These are phyloP conservation scores for Hyphodiscus hymeniophilus DNA, from an alignment of 495 filamentous ascomycete genomes.

Conservation along the genomic window DNA sequence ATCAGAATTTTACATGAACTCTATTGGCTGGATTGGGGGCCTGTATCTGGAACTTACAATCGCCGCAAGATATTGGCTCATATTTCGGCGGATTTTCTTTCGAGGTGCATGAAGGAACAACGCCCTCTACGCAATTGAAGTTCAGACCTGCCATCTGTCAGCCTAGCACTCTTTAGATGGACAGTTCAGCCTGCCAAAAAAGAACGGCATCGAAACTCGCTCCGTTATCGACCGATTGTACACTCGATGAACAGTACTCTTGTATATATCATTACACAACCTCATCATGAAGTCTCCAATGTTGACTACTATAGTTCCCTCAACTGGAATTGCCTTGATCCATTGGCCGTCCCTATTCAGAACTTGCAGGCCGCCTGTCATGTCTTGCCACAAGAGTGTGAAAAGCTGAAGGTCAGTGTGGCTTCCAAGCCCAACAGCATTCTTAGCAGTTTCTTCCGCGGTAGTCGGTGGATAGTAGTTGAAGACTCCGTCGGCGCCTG, in stretches of 20 bases:
- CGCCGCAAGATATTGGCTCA: constrained; percentile 48
- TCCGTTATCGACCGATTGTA: constrained; percentile 21
- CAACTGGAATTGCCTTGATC: constrained; percentile 45
- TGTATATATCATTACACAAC: constrained; percentile 52
- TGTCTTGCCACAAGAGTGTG: constrained; percentile 50
- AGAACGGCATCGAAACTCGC: constrained; percentile 48
- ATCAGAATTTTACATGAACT: no score
- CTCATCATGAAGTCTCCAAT: constrained; percentile 58
- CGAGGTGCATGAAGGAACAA: constrained; percentile 45
- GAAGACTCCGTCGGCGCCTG: constrained; percentile 41
- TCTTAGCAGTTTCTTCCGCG: constrained; percentile 22
- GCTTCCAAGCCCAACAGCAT: constrained; percentile 40
- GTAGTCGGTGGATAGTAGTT: constrained; percentile 41
- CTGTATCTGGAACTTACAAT: constrained; percentile 33
- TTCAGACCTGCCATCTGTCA: constrained; percentile 26
- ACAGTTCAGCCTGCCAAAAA: constrained; percentile 30
- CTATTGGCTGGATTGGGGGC: no score
- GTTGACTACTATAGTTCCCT: constrained; percentile 56
- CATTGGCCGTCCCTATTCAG: constrained; percentile 42
- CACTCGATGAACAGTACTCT: constrained; percentile 41
- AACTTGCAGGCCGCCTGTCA: constrained; percentile 44
- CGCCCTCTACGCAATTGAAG: constrained; percentile 37
- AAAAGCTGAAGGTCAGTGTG: constrained; percentile 53
- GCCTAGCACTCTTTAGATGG: neutral
- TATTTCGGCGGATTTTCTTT: constrained; percentile 45